Percentiles rank a stretch among this genome's conserved stretches.
phyloP scores from a whole-genome alignment of 768 basidiomycete species.

The Lactarius psammicola region DNA sequence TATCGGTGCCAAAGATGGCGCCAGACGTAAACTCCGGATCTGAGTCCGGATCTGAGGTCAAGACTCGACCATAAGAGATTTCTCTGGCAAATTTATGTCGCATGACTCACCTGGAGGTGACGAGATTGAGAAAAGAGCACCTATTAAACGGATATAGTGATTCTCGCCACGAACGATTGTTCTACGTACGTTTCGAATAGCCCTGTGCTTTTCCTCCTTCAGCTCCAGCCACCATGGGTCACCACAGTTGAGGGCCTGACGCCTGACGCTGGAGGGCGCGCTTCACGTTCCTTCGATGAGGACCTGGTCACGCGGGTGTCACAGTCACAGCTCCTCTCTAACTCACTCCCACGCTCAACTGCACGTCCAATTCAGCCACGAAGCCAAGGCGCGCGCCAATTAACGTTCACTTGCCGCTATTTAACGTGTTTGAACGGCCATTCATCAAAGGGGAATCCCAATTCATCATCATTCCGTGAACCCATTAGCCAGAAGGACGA shows the following conservation, averaged over 20 bases:
- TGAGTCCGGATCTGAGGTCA: conserved; percentile 42
- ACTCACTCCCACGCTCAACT: neutral
- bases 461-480: neutral
- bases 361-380: neutral
- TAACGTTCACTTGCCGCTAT: neutral
- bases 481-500: neutral
- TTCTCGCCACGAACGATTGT: neutral
- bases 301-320: neutral
- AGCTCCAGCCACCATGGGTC: neutral
- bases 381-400: neutral
- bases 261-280: too few relatives aligned
- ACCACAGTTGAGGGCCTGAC: neutral
- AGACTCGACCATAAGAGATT: neutral
- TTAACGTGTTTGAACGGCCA: neutral
- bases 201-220: conserved; percentile 4
- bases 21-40: conserved; percentile 52
- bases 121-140: conserved; percentile 33
- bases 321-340: neutral
- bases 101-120: conserved; percentile 38
- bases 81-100: neutral
- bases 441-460: neutral
- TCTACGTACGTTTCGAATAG: conserved; percentile 18
- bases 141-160: neutral
- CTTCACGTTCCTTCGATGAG: neutral
- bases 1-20: conserved; percentile 35